Base-by-base conservation (phyloP, 2,329 filamentous ascomycete species). In the Chalara sp. region DNA sequence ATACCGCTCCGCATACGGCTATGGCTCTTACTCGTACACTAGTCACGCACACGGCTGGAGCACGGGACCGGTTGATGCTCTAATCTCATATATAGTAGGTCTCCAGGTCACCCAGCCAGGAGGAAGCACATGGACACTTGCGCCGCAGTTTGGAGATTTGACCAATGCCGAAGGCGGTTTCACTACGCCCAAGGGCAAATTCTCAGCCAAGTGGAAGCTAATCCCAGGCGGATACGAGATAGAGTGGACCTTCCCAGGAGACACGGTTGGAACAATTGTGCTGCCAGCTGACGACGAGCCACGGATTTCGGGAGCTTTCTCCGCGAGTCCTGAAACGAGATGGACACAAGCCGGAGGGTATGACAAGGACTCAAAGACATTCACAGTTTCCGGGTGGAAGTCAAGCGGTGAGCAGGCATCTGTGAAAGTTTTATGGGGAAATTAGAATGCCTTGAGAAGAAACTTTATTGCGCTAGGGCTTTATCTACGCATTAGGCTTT, bases 1-100 rank as follows among this genome's bases (percentile, higher is more conserved):
- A 2, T 85, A 84, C 58, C 71, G 78, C 2, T 69, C 67, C 32
- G 65, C 72, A 42, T 63, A 72, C 6, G 79, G 78, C 0, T 83
- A 83, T 54, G 63, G 64, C 4, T 68, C 74, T 44, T 74, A 78
- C 39, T 65, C 47, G 1, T 73, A 75, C 50, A 72, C 72, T 6
- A 72, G 68, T n/a, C 75, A 76, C 53, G 65, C 74, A 11, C 74
- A 77, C 59, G 74, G 74, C 6, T 77, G 75, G 75, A 69, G 70
- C 7, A 70, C 70, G 0, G 75, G 74, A 0, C 74, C 75, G 8
- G 73, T 73, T 1, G 70, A 68, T 42, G 70, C 73, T 2, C 58
- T 77, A 51, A 74, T 69, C 1, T 67, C 71, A 46, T 67, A 67
- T 30, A 61, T 75, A 21, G 63, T 76, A 3, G 75, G 75, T 0